These are phyloP conservation scores for Protomyces macrosporus DNA, from an alignment of 1,139 yeast genomes.

Conservation along the genomic window DNA sequence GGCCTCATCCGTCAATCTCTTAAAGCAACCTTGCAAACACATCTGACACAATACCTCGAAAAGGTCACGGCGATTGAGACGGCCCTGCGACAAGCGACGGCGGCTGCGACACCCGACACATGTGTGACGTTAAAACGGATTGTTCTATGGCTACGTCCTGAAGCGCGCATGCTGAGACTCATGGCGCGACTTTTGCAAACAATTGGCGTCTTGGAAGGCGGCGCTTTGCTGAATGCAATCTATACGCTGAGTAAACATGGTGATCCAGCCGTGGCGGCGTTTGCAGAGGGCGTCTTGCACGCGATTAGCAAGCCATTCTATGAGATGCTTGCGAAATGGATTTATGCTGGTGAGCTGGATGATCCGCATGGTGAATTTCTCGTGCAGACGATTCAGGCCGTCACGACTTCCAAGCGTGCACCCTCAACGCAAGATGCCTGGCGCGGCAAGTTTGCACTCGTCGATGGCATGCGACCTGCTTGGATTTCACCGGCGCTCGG, in stretches of 20 bases:
- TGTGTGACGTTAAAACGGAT: constrained; percentile 41
- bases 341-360: constrained; percentile 58
- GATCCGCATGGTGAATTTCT: constrained; percentile 64
- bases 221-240: constrained; percentile 53
- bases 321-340: constrained; percentile 61
- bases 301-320: constrained; percentile 58
- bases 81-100: constrained; percentile 34
- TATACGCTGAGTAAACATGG: constrained; percentile 57
- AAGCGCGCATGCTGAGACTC: constrained; percentile 54
- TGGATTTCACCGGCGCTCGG: constrained; percentile 52
- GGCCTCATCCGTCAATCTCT: constrained; percentile 48
- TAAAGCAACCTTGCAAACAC: constrained; percentile 50
- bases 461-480: constrained; percentile 50
- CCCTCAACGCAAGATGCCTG: constrained; percentile 32
- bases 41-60: constrained; percentile 52
- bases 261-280: constrained; percentile 48
- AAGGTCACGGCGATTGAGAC: constrained; percentile 52
- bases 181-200: constrained; percentile 44
- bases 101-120: constrained; percentile 30
- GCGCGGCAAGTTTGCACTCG: constrained; percentile 38
- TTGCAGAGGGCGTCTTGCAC: constrained; percentile 47
- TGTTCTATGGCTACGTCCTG: constrained; percentile 49
- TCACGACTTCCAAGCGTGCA: constrained; percentile 26
- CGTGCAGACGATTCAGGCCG: constrained; percentile 40
- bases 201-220: constrained; percentile 45